Conservation (phyloP, 305 asterid genomes). For the Solanum hybrid region DNA sequence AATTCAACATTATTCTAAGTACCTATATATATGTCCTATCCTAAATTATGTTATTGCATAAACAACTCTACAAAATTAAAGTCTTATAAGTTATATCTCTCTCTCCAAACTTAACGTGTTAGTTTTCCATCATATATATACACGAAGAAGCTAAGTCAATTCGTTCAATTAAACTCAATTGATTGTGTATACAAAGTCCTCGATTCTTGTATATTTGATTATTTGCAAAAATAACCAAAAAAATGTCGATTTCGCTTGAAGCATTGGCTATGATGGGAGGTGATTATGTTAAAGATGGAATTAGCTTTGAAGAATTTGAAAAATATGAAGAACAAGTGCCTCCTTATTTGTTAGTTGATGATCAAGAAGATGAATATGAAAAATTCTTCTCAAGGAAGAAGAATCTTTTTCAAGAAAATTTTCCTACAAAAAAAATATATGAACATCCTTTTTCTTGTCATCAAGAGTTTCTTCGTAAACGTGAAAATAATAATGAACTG, state of each 20-base stretch:
- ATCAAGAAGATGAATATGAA: too few species aligned
- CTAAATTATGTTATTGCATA: background rate
- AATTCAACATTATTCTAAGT: background rate
- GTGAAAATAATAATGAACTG: too few species aligned
- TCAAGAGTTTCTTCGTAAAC: too few species aligned
- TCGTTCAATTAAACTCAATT: background rate
- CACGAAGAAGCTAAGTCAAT: background rate
- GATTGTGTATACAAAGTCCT: background rate
- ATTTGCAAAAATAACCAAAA: background rate
- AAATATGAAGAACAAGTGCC: too few species aligned
- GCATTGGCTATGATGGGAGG: conserved; percentile 1
- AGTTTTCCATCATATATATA: background rate
- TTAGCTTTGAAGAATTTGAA: background rate
- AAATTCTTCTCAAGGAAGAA: too few species aligned
- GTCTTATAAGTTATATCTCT: background rate
- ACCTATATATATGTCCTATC: background rate
- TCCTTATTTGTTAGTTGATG: too few species aligned
- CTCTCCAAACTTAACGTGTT: background rate
- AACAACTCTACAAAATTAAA: background rate
- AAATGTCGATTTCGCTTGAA: background rate
- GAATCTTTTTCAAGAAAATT: too few species aligned
- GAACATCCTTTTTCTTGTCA: too few species aligned
- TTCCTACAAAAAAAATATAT: too few species aligned
- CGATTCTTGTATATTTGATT: background rate
- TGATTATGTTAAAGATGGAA: background rate